phyloP scores from a whole-genome alignment of 192 early-diverging fungal genomes.

The Coemansia furcata region DNA sequence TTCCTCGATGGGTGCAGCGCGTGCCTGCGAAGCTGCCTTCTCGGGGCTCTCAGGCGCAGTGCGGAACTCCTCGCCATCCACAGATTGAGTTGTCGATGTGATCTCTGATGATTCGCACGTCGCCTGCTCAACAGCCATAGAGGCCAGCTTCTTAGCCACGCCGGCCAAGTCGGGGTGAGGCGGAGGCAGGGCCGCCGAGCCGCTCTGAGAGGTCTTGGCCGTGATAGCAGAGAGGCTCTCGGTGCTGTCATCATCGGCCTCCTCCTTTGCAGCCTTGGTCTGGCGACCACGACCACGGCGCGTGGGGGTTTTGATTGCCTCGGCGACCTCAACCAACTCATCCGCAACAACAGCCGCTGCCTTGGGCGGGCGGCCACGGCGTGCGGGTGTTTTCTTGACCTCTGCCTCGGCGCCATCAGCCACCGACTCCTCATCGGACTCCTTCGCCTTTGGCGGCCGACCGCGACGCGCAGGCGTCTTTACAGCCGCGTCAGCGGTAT shows the following conservation, averaged over 20 bases:
- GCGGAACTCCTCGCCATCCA: slow-evolving; percentile 19
- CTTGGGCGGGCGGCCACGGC: slow-evolving; percentile 9
- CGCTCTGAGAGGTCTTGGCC: neutral
- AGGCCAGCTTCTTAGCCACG: slow-evolving; percentile 22
- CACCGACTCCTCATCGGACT: neutral
- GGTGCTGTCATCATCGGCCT: neutral
- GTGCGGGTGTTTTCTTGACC: slow-evolving; percentile 1
- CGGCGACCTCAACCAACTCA: slow-evolving; percentile 3
- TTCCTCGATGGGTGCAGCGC: neutral
- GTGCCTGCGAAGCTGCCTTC: neutral
- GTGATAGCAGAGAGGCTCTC: neutral
- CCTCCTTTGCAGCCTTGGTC: neutral
- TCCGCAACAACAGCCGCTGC: neutral
- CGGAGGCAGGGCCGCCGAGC: slow-evolving; percentile 11
- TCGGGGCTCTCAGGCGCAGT: slow-evolving; percentile 36
- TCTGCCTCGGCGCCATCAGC: slow-evolving; percentile 1
- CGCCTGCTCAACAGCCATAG: slow-evolving; percentile 5
- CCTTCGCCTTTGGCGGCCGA: slow-evolving; percentile 1
- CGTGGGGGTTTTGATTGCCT: slow-evolving; percentile 2
- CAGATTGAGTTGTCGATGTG: slow-evolving; percentile 12
- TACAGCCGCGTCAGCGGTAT: neutral
- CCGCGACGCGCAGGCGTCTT: slow-evolving; percentile 13
- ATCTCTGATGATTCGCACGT: neutral
- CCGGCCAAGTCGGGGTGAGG: slow-evolving; percentile 24
- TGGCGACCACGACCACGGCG: neutral